Evolutionary conservation across 148 eudicot genomes (phyloP), one percentile per base, ranked within the genome.

Genomic region (Agrostemma githago): DNA sequence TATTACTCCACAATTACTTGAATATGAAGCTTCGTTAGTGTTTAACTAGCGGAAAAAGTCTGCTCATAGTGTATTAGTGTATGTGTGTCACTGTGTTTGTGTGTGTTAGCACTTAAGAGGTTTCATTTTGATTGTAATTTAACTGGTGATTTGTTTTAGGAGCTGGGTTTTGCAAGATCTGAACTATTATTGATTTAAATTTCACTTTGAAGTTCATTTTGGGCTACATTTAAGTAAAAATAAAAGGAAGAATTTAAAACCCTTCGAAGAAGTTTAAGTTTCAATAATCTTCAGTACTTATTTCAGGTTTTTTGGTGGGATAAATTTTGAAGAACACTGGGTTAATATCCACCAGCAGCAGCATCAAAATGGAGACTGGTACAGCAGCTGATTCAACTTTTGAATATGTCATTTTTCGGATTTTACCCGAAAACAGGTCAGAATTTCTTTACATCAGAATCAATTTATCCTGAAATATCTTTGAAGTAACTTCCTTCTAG

Each of bases 401-500:
- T 42, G 92, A 90, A 68, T 89, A 74, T 84, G 84, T 85, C 74
- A 89, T 79, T 62, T 88, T 93, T 78, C 90, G 76, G 56, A 83
- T 86, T 78, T 80, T 86, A 78, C 92, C 89, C 1, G 84, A 81
- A 71, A 83, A 87, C 83, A 93, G 96, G 98, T 93, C 11, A 69
- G 68, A 63, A 73, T 67, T 69, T 60, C 26, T 2, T 43, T 19
- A 39, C 51, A 41, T 60, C 40, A 15, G 48, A 59, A 67, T 42
- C 40, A 42, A 51, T 21, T 68, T 42, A 19, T 11, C 71, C 8
- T 4, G 15, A 21, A 26, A 26, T 62, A 14, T 40, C 40, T 62
- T 3, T 19, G 8, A 60, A 19, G 64, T 5, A 39, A 34, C 42
- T 62, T 4, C 7, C 5, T 39, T 20, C 51, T 43, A 69, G 40